A percentile compares a stretch with the other conserved stretches of the same genome.
phyloP scores from a whole-genome alignment of 176 grass and related monocot genomes.

The Elaeis guineensis region DNA sequence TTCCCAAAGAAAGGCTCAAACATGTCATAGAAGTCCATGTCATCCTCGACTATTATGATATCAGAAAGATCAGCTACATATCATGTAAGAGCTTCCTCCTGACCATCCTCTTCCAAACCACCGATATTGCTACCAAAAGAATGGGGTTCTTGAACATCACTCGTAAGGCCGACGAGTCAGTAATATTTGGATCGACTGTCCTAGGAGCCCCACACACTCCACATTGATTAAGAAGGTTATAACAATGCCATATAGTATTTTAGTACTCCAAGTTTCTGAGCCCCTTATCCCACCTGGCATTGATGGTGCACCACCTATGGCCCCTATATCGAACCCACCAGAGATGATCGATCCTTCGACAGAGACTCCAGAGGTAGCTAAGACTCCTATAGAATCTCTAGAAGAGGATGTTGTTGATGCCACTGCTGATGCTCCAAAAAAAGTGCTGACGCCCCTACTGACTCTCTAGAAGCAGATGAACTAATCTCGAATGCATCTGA shows the following conservation, averaged over 20 bases:
- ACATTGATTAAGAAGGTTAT: neutral
- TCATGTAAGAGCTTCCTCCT: neutral
- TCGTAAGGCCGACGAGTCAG: no score
- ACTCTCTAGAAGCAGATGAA: no score
- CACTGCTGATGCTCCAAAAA: no score
- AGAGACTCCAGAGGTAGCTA: no score
- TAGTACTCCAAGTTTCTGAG: neutral
- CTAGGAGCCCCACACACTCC: neutral
- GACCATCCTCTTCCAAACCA: conserved; percentile 8
- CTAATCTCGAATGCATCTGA: no score
- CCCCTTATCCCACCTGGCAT: neutral
- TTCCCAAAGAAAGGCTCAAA: neutral
- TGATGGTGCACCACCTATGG: neutral
- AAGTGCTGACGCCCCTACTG: no score
- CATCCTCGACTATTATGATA: conserved; percentile 9
- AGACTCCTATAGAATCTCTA: no score
- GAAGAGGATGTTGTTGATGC: no score
- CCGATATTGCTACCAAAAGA: neutral
- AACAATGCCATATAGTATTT: neutral
- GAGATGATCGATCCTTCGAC: no score
- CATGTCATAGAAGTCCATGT: neutral
- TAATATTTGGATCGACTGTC: neutral
- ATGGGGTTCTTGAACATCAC: neutral
- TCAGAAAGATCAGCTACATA: neutral
- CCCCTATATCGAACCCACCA: no score